Base-by-base conservation (phyloP, 176 grass and related monocot species). In the Secale cereale region DNA sequence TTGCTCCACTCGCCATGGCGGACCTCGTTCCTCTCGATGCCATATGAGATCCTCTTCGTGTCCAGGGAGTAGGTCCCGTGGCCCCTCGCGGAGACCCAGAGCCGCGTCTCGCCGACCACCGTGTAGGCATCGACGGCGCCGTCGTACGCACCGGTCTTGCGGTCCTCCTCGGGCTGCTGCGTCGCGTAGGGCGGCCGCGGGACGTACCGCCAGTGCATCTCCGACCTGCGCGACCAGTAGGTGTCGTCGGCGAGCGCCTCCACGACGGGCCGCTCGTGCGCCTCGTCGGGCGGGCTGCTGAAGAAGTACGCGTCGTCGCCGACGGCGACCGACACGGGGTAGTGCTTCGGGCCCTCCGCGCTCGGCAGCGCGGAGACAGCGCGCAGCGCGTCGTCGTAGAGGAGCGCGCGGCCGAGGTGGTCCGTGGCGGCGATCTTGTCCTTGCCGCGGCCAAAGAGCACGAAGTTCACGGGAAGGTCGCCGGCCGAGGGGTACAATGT, bases 381-480 rank as follows among this genome's bases (percentile, higher is more conserved):
- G 2, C 23, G 6, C 37, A 73, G 70, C 70, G 39, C n/a, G 6
- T 73, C 70, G 39, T 73, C 70, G 23, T 73, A 73, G 70, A 73
- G 70, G 39, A 73, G 25, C 2, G 70, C 70, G 70, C 70, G 39
- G 70, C 70, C 70, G 1, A 73, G 70, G 39, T 73, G 41, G 70
- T 73, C 70, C 13, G 70, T 73, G 12, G 39, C 70, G 23, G 41
- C 41, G 70, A 73, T 73, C 70, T 73, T 73, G 39, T 73, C 70
- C 70, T 27, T 73, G 70, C 70, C 70, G 39, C 70, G 70, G 70
- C 70, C 39, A 23, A 73, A 73, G 70, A 73, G 70, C 39, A 73
- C 70, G 23, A 73, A 73, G 70, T 45, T 73, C 70, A 73, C 28
- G 12, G 70, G 70, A 7, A 73, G 70, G 7, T 73, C 70, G 39